A percentile compares a stretch with the other conserved stretches of the same genome.
Evolutionary conservation across 2,329 filamentous ascomycete genomes (phyloP).

Genomic region (Colletotrichum sp.): DNA sequence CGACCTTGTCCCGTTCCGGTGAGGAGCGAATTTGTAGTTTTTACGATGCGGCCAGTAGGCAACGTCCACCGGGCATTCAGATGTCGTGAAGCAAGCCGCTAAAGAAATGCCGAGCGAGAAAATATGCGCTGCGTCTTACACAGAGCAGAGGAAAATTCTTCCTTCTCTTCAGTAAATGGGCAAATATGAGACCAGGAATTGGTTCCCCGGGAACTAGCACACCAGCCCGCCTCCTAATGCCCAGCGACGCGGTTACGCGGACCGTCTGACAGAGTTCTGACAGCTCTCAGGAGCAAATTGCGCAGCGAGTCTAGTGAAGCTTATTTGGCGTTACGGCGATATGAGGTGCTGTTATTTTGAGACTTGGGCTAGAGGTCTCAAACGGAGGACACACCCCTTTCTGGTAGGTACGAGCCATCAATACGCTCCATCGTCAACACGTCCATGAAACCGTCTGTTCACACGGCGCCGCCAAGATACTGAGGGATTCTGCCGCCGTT

Average conservation of each 20-base stretch:
- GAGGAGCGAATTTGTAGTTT: neutral
- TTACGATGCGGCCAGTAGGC: neutral
- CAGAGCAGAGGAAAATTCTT: no score
- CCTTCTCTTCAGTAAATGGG: neutral
- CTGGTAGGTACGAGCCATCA: neutral
- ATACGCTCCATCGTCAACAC: neutral
- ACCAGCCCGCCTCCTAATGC: neutral
- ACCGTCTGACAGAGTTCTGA: neutral
- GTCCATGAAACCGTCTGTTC: neutral
- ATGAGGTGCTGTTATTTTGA: neutral
- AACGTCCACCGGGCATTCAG: neutral
- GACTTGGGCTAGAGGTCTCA: neutral
- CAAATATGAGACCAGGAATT: neutral
- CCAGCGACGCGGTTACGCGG: neutral
- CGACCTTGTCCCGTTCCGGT: conserved; percentile 1
- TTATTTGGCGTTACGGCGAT: neutral
- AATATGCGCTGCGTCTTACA: neutral
- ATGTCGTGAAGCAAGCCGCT: neutral
- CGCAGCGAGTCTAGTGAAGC: neutral
- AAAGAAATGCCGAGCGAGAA: neutral
- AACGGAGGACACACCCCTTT: neutral
- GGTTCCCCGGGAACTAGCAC: neutral
- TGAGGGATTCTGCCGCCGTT: neutral
- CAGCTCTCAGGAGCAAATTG: neutral
- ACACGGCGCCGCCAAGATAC: neutral